phyloP scores from a whole-genome alignment of 345 rosid species.

The Laguncularia racemosa region DNA sequence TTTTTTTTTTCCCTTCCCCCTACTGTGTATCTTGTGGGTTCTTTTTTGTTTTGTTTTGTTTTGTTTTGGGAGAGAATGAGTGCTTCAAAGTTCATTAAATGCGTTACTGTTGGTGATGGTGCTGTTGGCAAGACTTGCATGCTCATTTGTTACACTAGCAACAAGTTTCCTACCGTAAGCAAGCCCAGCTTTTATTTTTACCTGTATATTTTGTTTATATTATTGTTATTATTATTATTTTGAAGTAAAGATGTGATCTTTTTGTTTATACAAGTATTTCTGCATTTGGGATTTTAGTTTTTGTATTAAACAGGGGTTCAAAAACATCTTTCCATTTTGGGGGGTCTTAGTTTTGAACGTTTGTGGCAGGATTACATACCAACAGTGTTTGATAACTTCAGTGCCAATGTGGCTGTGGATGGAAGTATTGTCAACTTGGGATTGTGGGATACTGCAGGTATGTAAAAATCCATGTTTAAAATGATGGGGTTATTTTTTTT shows the following conservation, averaged over 20 bases:
- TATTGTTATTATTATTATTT: background rate
- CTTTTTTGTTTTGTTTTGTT: too few species aligned
- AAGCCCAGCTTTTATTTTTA: background rate
- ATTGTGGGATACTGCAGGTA: constrained; percentile 46
- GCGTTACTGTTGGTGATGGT: constrained; percentile 79
- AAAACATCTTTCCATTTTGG: background rate
- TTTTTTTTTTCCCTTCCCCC: too few species aligned
- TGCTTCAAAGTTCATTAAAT: constrained; percentile 72
- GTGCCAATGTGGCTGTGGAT: constrained; percentile 42
- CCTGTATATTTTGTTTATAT: too few species aligned
- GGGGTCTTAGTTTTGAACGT: background rate
- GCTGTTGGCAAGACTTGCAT: constrained; percentile 84
- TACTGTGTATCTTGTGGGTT: too few species aligned
- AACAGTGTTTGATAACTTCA: constrained; percentile 41
- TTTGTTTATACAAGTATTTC: background rate
- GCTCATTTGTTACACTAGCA: constrained; percentile 75
- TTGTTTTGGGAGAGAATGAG: constrained; percentile 27
- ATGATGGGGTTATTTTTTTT: background rate
- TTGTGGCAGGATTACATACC: constrained; percentile 37
- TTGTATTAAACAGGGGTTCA: background rate
- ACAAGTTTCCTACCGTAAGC: constrained; percentile 66
- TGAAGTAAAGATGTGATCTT: background rate
- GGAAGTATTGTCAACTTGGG: constrained; percentile 40
- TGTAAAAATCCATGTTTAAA: background rate
- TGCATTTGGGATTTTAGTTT: background rate